Conservation (phyloP, 2,329 filamentous ascomycete genomes). For the Sclerotinia nivalis region DNA sequence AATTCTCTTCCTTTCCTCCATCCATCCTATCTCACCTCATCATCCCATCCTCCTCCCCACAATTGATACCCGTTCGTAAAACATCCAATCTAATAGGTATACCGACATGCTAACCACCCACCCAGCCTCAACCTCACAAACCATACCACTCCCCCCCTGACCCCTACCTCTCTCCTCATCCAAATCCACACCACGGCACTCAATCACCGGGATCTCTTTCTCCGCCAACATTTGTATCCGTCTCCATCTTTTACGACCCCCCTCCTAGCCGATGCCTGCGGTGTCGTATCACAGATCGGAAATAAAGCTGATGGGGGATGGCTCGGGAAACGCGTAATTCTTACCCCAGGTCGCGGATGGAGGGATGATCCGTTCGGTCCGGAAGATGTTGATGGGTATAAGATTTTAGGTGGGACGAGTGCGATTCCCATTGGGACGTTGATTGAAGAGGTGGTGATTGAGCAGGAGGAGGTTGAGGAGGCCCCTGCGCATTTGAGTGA, state of each 20-base stretch:
- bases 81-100: not conserved
- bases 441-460: conserved; percentile 70
- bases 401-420: conserved; percentile 69
- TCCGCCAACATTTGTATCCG: conserved; percentile 89
- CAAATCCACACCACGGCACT: conserved; percentile 77
- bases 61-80: conserved; percentile 12
- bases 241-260: conserved; percentile 77
- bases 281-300: conserved; percentile 68
- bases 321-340: conserved; percentile 69
- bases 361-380: conserved; percentile 68
- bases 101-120: conserved; percentile 28
- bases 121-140: conserved; percentile 56
- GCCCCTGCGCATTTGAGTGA: conserved; percentile 71
- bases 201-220: conserved; percentile 94
- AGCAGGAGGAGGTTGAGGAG: conserved; percentile 71
- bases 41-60: conserved; percentile 32
- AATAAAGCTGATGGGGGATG: conserved; percentile 51
- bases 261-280: conserved; percentile 80
- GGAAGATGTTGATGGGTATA: conserved; percentile 62
- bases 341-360: conserved; percentile 82
- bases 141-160: conserved; percentile 62
- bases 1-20: conserved; percentile 35
- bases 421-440: conserved; percentile 67
- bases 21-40: not conserved
- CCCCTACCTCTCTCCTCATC: conserved; percentile 69